Conservation (phyloP, 495 filamentous ascomycete species). For the Rostrohypoxylon terebratum region DNA sequence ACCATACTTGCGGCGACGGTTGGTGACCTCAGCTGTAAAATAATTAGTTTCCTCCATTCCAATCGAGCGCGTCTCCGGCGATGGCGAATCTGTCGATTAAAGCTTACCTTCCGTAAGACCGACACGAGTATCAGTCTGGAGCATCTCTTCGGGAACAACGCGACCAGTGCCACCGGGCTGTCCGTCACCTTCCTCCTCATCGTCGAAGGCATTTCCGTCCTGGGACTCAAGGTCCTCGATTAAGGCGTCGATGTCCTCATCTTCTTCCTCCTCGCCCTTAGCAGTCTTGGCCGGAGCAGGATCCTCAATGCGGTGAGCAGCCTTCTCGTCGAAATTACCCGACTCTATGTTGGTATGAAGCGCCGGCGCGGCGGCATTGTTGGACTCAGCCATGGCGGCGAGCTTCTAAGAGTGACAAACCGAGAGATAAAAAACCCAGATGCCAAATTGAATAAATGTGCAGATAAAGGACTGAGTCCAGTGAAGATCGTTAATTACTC, state of each 20-base stretch:
- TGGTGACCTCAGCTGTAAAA: slow-evolving; percentile 66
- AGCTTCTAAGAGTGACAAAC: slow-evolving; percentile 40
- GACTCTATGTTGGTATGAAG: slow-evolving; percentile 67
- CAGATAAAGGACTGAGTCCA: slow-evolving; percentile 31
- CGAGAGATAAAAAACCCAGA: slow-evolving; percentile 30
- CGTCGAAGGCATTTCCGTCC: slow-evolving; percentile 72
- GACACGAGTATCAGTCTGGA: slow-evolving; percentile 74
- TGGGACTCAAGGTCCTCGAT: slow-evolving; percentile 85
- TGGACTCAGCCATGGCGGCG: slow-evolving; percentile 63
- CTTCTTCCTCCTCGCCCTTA: slow-evolving; percentile 66
- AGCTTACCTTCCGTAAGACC: slow-evolving; percentile 72
- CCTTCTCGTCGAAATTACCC: slow-evolving; percentile 68
- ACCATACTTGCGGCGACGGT: slow-evolving; percentile 82
- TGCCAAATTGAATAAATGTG: slow-evolving; percentile 25
- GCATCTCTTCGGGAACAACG: slow-evolving; percentile 71
- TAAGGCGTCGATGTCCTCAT: slow-evolving; percentile 81
- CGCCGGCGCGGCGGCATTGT: slow-evolving; percentile 58
- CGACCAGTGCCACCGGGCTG: slow-evolving; percentile 64
- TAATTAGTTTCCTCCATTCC: slow-evolving; percentile 18
- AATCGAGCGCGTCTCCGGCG: not conserved
- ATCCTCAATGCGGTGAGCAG: slow-evolving; percentile 45
- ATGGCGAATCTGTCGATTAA: no score
- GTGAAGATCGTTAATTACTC: slow-evolving; percentile 34
- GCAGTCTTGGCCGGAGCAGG: slow-evolving; percentile 45
- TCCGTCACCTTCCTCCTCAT: slow-evolving; percentile 64